Percentiles rank a stretch among this genome's conserved stretches.
Conservation (phyloP, 192 early-diverging fungal species). For the Entomortierella beljakovae region DNA sequence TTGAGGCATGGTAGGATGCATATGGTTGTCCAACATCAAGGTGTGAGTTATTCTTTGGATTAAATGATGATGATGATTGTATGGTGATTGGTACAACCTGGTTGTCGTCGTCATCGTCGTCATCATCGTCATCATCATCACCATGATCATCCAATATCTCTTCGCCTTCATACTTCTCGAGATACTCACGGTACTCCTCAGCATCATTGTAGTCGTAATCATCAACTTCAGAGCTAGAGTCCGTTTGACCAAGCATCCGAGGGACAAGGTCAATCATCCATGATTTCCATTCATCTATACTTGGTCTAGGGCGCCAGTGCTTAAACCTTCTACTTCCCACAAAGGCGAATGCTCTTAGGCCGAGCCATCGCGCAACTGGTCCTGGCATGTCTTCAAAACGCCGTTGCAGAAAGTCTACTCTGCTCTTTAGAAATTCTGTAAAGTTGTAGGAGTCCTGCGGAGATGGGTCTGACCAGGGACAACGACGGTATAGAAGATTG, state of each 20-base stretch:
- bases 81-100: slow-evolving; percentile 45
- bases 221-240: slow-evolving; percentile 7
- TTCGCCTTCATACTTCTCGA: slow-evolving; percentile 15
- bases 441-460: slow-evolving; percentile 69
- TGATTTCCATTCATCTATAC: slow-evolving; percentile 25
- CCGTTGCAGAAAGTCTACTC: slow-evolving; percentile 66
- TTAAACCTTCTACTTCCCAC: slow-evolving; percentile 16
- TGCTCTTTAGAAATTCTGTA: slow-evolving; percentile 69
- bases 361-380: slow-evolving; percentile 70
- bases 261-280: slow-evolving; percentile 51
- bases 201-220: slow-evolving; percentile 14
- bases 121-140: slow-evolving; percentile 4
- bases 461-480: slow-evolving; percentile 78
- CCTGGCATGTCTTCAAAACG: slow-evolving; percentile 68
- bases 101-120: slow-evolving; percentile 17
- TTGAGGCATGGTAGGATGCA: slow-evolving; percentile 16
- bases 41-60: slow-evolving; percentile 5
- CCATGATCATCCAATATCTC: too few relatives aligned
- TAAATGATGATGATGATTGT: slow-evolving; percentile 23
- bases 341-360: slow-evolving; percentile 65
- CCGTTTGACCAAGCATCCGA: slow-evolving; percentile 41
- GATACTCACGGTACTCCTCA: slow-evolving; percentile 26
- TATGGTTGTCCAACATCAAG: slow-evolving; percentile 17
- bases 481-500: slow-evolving; percentile 77
- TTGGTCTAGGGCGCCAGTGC: slow-evolving; percentile 21